phyloP scores from a whole-genome alignment of 2,329 filamentous ascomycete species.

The Paraphaeosphaeria minitans region DNA sequence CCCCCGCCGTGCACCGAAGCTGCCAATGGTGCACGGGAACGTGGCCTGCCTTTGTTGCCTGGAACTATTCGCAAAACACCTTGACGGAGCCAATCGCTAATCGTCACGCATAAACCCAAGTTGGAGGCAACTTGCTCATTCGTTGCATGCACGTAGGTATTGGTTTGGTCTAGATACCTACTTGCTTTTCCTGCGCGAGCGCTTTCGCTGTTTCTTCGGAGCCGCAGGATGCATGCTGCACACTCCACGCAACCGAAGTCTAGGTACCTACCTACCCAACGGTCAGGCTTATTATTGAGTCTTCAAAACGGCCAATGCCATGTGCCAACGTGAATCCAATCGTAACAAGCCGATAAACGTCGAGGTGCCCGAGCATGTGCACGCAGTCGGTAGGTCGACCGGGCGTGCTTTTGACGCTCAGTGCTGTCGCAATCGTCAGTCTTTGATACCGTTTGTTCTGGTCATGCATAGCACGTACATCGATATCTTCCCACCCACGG shows the following conservation, averaged over 20 bases:
- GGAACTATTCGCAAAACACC: no score
- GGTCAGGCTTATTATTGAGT: background rate
- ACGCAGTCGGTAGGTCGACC: background rate
- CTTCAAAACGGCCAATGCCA: background rate
- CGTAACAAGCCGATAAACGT: background rate
- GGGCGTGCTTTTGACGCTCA: background rate
- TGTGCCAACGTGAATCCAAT: background rate
- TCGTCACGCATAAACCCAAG: background rate
- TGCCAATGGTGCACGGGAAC: background rate
- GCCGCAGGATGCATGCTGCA: background rate
- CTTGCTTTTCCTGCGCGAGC: background rate
- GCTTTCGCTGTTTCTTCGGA: background rate
- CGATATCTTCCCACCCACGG: conserved; percentile 82
- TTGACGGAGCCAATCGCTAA: conserved; percentile 3
- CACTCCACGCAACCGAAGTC: background rate
- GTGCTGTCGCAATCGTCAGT: background rate
- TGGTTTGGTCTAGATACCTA: conserved; percentile 2
- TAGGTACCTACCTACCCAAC: no score
- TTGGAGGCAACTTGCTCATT: background rate
- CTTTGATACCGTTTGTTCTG: background rate
- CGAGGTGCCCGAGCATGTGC: background rate
- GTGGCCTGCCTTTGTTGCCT: background rate
- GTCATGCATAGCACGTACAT: conserved; percentile 46
- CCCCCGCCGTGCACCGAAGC: background rate
- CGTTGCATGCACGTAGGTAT: background rate